Percentiles rank a stretch among this genome's conserved stretches.
Conservation (phyloP, 2,329 filamentous ascomycete genomes). For the Colletotrichum tofieldiae region DNA sequence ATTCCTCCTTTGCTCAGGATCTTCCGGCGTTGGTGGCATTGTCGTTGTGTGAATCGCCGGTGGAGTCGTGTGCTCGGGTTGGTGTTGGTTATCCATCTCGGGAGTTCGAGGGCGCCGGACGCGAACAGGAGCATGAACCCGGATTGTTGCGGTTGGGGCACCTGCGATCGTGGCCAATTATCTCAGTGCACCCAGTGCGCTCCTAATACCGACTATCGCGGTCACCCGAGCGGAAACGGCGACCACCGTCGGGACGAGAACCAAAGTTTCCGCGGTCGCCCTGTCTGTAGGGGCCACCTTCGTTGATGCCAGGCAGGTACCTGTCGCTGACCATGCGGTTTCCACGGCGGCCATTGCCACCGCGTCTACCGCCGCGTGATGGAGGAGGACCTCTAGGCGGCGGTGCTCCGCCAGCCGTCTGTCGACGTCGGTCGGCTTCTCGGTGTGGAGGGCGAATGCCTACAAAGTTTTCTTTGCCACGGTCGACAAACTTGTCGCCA, state of each 20-base stretch:
- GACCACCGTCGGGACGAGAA: constrained; percentile 44
- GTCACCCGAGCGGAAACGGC: constrained; percentile 42
- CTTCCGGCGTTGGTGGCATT: not conserved
- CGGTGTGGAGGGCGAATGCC: constrained; percentile 74
- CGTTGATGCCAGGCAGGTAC: constrained; percentile 51
- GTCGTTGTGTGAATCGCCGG: not conserved
- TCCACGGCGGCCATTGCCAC: constrained; percentile 49
- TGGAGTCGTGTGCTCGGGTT: not conserved
- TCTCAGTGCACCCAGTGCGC: not conserved
- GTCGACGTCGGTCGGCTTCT: constrained; percentile 59
- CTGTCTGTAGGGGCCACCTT: constrained; percentile 43
- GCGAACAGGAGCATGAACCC: not conserved
- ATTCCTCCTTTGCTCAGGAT: not conserved
- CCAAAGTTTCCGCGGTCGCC: constrained; percentile 45
- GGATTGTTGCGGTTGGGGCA: not conserved
- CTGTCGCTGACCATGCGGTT: constrained; percentile 52
- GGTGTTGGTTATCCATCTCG: not conserved
- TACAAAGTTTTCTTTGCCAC: constrained; percentile 79
- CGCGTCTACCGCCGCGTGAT: constrained; percentile 44
- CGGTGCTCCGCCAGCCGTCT: constrained; percentile 46
- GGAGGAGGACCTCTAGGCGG: constrained; percentile 24
- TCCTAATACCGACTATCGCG: constrained; percentile 33
- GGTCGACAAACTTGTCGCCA: constrained; percentile 77
- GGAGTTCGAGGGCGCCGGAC: not conserved
- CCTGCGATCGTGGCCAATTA: not conserved